A percentile compares a stretch with the other conserved stretches of the same genome.
phyloP scores from a whole-genome alignment of 2,329 filamentous ascomycete genomes.

The Alternaria postmessia region DNA sequence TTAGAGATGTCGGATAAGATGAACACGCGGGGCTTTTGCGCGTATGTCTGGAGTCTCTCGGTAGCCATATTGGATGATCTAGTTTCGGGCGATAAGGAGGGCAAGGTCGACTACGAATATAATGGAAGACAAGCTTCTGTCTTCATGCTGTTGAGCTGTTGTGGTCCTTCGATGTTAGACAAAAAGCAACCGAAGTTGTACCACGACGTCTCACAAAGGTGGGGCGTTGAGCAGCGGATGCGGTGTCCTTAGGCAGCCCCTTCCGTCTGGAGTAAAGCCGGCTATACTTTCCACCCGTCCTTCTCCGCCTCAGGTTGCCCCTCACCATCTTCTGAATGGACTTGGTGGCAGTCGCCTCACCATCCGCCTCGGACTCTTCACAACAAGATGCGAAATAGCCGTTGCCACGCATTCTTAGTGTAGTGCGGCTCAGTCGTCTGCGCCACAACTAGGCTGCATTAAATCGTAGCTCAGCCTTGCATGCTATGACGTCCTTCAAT shows the following conservation, averaged over 20 bases:
- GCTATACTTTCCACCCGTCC: conserved; percentile 19
- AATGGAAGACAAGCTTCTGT: background rate
- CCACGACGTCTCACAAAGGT: conserved; percentile 22
- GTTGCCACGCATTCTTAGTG: background rate
- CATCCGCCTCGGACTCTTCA: background rate
- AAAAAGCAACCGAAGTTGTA: conserved; percentile 28
- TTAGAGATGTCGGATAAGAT: conserved; percentile 53
- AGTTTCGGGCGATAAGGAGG: background rate
- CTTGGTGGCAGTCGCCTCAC: background rate
- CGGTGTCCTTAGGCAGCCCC: conserved; percentile 25
- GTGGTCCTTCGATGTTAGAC: conserved; percentile 27
- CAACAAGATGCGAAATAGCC: background rate
- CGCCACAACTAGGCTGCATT: conserved; percentile 13
- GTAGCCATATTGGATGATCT: conserved; percentile 31
- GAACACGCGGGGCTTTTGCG: conserved; percentile 51
- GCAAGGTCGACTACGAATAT: background rate
- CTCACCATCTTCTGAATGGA: background rate
- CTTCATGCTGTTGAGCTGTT: conserved; percentile 22
- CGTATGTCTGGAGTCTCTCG: conserved; percentile 36
- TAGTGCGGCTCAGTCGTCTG: conserved; percentile 5
- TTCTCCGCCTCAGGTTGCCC: background rate
- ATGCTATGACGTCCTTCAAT: conserved; percentile 13
- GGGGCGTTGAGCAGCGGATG: conserved; percentile 25
- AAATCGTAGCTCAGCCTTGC: conserved; percentile 7
- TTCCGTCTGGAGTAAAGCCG: conserved; percentile 23